Conservation (phyloP, 495 filamentous ascomycete species). For the Geopyxis carbonaria region DNA sequence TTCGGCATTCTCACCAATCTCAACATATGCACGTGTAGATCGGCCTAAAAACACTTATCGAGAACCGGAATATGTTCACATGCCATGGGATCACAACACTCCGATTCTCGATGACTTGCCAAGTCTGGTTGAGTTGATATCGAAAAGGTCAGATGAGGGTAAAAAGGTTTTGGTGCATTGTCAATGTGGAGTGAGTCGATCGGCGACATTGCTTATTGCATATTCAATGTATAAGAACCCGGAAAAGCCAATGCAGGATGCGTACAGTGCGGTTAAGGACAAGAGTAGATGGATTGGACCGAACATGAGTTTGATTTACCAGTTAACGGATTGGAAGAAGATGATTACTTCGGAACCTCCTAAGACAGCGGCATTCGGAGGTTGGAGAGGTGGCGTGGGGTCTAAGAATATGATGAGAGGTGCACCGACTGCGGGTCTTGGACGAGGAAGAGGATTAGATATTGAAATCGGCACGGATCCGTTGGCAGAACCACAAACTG, state of each 20-base stretch:
- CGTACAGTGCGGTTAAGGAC: slow-evolving; percentile 75
- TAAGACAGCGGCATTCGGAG: slow-evolving; percentile 9
- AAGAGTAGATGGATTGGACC: slow-evolving; percentile 92
- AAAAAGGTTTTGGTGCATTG: slow-evolving; percentile 89
- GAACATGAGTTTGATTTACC: slow-evolving; percentile 97
- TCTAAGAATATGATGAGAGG: slow-evolving; percentile 15
- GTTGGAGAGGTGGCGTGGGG: slow-evolving; percentile 17
- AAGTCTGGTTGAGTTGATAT: slow-evolving; percentile 70
- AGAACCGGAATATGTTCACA: slow-evolving; percentile 83
- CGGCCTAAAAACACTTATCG: slow-evolving; percentile 26
- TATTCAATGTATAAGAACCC: slow-evolving; percentile 91
- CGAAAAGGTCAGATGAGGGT: slow-evolving; percentile 54
- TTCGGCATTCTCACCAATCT: slow-evolving; percentile 16
- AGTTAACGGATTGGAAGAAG: slow-evolving; percentile 79
- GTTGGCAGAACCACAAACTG: slow-evolving; percentile 23
- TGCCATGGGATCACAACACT: slow-evolving; percentile 95
- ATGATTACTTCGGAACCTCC: slow-evolving; percentile 36
- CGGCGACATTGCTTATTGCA: slow-evolving; percentile 90
- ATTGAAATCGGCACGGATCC: slow-evolving; percentile 17
- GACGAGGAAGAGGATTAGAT: slow-evolving; percentile 20
- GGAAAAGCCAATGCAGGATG: slow-evolving; percentile 71
- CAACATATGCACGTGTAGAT: slow-evolving; percentile 8
- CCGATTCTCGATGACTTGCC: slow-evolving; percentile 79
- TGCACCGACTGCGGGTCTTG: slow-evolving; percentile 19
- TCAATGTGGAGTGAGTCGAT: slow-evolving; percentile 88